These are phyloP conservation scores for Discostella pseudostelligera DNA, from an alignment of 108 stramenopile genomes.

Conservation along the genomic window DNA sequence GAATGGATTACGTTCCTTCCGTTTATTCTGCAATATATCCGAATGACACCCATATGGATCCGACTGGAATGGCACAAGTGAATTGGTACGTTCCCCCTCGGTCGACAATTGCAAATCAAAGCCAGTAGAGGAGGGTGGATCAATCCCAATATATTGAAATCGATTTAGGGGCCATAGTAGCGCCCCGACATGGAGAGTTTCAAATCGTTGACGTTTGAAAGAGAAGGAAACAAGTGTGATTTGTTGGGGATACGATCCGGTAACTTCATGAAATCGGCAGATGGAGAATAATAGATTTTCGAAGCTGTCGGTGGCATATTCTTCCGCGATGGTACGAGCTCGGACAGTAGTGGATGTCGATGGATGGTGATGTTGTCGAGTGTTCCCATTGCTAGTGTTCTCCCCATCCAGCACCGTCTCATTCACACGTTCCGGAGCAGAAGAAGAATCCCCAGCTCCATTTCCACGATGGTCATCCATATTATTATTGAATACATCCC, in stretches of 20 bases:
- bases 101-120: conserved; percentile 66
- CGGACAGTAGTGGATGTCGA: conserved; percentile 47
- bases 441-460: neutral
- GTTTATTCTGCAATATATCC: conserved; percentile 74
- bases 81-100: conserved; percentile 74
- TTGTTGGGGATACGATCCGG: conserved; percentile 85
- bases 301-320: conserved; percentile 96
- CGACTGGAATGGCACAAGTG: conserved; percentile 76
- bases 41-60: conserved; percentile 95
- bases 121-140: conserved; percentile 80
- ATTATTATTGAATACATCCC: conserved; percentile 19
- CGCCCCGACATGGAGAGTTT: conserved; percentile 79
- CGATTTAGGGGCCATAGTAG: conserved; percentile 76
- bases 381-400: neutral
- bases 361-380: neutral
- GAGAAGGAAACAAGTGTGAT: conserved; percentile 93
- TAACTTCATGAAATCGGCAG: conserved; percentile 92
- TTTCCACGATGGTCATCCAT: neutral
- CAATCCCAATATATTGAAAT: conserved; percentile 85
- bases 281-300: conserved; percentile 97
- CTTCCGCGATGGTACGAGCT: conserved; percentile 82
- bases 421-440: neutral
- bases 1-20: conserved; percentile 89
- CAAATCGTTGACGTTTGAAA: conserved; percentile 90
- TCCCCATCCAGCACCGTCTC: neutral